Conservation (phyloP, 768 basidiomycete species). For the Panaeolus cyanescens region DNA sequence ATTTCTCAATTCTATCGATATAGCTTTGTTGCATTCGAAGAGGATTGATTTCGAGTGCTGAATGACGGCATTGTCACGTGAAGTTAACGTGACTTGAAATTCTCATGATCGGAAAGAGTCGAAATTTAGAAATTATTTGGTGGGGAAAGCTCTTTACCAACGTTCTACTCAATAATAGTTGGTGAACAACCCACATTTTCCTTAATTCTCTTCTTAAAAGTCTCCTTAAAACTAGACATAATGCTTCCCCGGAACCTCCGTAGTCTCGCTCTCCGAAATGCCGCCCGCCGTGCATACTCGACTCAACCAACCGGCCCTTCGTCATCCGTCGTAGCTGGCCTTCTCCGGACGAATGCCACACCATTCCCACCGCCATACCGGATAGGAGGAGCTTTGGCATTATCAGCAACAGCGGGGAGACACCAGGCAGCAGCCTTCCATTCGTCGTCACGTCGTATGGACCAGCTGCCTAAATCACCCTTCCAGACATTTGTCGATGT, state of each 20-base stretch:
- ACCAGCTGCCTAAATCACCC: conserved; percentile 85
- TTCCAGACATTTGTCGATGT: conserved; percentile 97
- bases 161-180: conserved; percentile 2
- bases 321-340: conserved; percentile 14
- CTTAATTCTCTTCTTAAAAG: conserved; percentile 8
- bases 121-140: conserved; percentile 17
- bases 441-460: conserved; percentile 58
- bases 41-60: not conserved
- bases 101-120: conserved; percentile 18
- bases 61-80: conserved; percentile 6
- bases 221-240: conserved; percentile 3
- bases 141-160: not conserved
- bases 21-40: too few relatives aligned
- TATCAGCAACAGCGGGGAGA: not conserved
- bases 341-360: conserved; percentile 19
- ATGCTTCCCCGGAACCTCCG: conserved; percentile 50
- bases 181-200: conserved; percentile 8
- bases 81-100: conserved; percentile 3
- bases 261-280: conserved; percentile 36
- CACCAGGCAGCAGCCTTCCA: conserved; percentile 52
- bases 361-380: conserved; percentile 38
- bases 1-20: too few relatives aligned
- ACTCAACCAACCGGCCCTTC: not conserved
- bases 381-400: conserved; percentile 28
- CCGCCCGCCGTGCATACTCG: conserved; percentile 21